These are phyloP conservation scores for Talaromyces funiculosus DNA, from an alignment of 2,329 filamentous ascomycete species.

Conservation along the genomic window DNA sequence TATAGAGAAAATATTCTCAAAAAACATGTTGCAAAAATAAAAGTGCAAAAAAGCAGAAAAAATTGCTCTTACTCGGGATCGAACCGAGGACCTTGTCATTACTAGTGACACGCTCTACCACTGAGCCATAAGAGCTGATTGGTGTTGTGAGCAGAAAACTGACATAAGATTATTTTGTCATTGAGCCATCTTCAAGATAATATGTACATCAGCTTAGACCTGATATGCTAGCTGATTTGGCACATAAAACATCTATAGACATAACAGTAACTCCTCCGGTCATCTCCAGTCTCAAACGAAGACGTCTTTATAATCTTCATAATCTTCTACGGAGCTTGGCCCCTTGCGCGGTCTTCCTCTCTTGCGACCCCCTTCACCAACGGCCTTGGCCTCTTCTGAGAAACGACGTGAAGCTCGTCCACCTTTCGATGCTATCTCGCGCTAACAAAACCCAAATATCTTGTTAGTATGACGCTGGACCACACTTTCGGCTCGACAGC, in stretches of 20 bases:
- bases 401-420: constrained; percentile 12
- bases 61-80: background rate
- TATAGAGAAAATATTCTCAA: too few relatives aligned
- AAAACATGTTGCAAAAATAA: too few relatives aligned
- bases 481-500: too few relatives aligned
- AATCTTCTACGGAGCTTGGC: background rate
- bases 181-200: too few relatives aligned
- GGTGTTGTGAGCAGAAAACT: background rate
- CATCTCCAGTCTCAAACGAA: background rate
- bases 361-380: constrained; percentile 10
- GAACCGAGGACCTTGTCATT: constrained; percentile 5
- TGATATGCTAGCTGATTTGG: background rate
- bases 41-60: background rate
- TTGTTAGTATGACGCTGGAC: too few relatives aligned
- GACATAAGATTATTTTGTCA: background rate
- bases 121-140: background rate
- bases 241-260: background rate
- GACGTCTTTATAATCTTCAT: constrained; percentile 8
- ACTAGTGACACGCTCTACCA: constrained; percentile 6
- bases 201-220: background rate
- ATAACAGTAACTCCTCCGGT: background rate
- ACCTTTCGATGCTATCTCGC: constrained; percentile 23
- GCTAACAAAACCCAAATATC: too few relatives aligned
- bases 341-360: constrained; percentile 9
- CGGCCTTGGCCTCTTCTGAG: constrained; percentile 9